Percentiles rank a stretch among this genome's conserved stretches.
These are phyloP conservation scores for Lentinula guzmanii DNA, from an alignment of 768 basidiomycete species.

Conservation along the genomic window DNA sequence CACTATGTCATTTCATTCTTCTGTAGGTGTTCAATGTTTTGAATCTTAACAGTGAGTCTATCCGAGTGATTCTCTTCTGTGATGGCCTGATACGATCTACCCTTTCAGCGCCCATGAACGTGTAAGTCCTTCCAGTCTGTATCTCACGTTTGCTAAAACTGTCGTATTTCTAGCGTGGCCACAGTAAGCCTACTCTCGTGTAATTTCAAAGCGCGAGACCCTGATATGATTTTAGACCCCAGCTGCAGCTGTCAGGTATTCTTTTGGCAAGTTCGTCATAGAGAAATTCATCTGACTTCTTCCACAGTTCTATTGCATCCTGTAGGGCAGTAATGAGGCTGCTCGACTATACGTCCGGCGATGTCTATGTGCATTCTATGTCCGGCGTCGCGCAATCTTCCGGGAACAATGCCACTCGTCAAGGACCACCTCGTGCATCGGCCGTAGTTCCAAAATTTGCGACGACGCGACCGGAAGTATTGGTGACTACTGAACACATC, in stretches of 20 bases:
- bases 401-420: slow-evolving; percentile 25
- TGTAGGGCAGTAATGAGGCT: slow-evolving; percentile 66
- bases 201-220: background rate
- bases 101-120: slow-evolving; percentile 50
- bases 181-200: slow-evolving; percentile 30
- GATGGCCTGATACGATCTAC: slow-evolving; percentile 5
- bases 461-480: slow-evolving; percentile 39
- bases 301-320: slow-evolving; percentile 49
- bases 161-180: slow-evolving; percentile 35
- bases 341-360: slow-evolving; percentile 44
- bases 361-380: slow-evolving; percentile 42
- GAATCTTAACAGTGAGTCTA: slow-evolving; percentile 49
- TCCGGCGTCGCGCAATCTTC: slow-evolving; percentile 22
- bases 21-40: slow-evolving; percentile 49
- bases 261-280: background rate
- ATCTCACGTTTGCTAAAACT: background rate
- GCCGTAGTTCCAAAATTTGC: slow-evolving; percentile 23
- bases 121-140: slow-evolving; percentile 32
- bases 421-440: slow-evolving; percentile 19
- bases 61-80: background rate
- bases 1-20: background rate
- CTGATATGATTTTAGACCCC: slow-evolving; percentile 37
- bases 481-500: slow-evolving; percentile 55
- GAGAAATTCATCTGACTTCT: slow-evolving; percentile 1
- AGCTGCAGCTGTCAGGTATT: slow-evolving; percentile 59